Evolutionary conservation across 2,329 filamentous ascomycete species (phyloP), one percentile per base, ranked within the genome.

Genomic region (Lachnellula willkommii): DNA sequence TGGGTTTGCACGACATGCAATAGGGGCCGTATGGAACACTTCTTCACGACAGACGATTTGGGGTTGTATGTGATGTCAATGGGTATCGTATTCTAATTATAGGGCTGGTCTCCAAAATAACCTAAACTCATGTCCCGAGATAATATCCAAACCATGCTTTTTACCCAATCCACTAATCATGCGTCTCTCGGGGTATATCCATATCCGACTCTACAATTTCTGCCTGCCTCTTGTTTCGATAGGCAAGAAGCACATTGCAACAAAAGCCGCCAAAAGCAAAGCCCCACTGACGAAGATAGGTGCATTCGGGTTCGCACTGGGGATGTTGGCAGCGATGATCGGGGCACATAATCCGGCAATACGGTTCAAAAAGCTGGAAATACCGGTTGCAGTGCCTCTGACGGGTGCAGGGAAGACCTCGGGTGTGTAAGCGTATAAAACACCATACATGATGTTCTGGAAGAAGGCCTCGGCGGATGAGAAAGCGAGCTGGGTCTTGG

Each of bases 371-470:
- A 88, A 87, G 66, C 83, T 87, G 22, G 84, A 82, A 48, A 90
- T 85, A 43, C 87, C 88, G 0, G 83, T 87, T 5, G 86, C 88
- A 0, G 86, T 88, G 5, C 87, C 88, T 35, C 88, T 76, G 22
- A 87, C 82, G 0, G 86, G 85, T 0, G 86, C 84, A 0, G 87
- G 87, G 71, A 91, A 90, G 28, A 90, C 82, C 66, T 90, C 88
- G 0, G 88, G 87, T 0, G 88, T 90, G 68, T 89, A 90, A 7
- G 87, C 85, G 68, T 89, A 90, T 1, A 91, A 73, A 1, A 89
- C 85, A 55, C 86, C 87, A 71, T 89, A 90, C 83, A 88, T 88
- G 72, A 88, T 85, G 66, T 88, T 88, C 71, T 89, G 85, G 61
- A 83, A 81, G 68, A 90, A 88, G 11, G 86, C 83, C 68, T 88